Evolutionary conservation across 805 yeast genomes (phyloP), one percentile per base, ranked within the genome.

Genomic region (Lachancea thermotolerans): DNA sequence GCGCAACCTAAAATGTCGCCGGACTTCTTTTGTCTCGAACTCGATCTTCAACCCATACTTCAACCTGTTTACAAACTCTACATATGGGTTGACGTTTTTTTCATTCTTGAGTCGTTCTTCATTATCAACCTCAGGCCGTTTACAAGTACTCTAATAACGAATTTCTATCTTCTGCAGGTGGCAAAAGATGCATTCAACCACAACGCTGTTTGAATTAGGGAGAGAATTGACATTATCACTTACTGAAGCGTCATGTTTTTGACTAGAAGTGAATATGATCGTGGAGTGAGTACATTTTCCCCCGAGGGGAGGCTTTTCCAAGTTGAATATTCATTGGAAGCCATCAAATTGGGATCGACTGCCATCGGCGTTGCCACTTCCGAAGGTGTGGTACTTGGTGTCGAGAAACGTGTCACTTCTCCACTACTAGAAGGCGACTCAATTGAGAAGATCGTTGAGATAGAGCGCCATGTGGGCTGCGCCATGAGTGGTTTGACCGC

Each of bases 401-500:
- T 95, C 21, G 99, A 93, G 70, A 95, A 93, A 68, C 78, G 98
- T 64, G 97, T 93, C 21, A 91, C 97, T 0, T 90, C 97, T 9
- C 77, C 95, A 10, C 71, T 93, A 51, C 75, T 93, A 47, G 99
- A 95, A 66, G 80, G 91, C 27, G 84, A 91, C 27, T 86, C 96
- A 37, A 90, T 95, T 61, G 99, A 95, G 64, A 93, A 93, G 67
- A 90, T 93, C 54, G 86, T 93, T 54, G 99, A 93, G 62, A 84
- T 93, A 47, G 99, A 93, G 62, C 71, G 72, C 39, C 99, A 93
- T 63, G 81, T 93, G 46, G 99, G 99, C 40, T 89, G 97, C 70
- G 99, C 99, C 56, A 93, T 93, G 97, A 82, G 95, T 52, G 99
- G 99, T 3, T 75, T 95, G 53, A 93, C 98, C 2, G 98, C 99